A percentile compares a stretch with the other conserved stretches of the same genome.
phyloP scores from a whole-genome alignment of 2,329 filamentous ascomycete species.

The Botrytis elliptica region DNA sequence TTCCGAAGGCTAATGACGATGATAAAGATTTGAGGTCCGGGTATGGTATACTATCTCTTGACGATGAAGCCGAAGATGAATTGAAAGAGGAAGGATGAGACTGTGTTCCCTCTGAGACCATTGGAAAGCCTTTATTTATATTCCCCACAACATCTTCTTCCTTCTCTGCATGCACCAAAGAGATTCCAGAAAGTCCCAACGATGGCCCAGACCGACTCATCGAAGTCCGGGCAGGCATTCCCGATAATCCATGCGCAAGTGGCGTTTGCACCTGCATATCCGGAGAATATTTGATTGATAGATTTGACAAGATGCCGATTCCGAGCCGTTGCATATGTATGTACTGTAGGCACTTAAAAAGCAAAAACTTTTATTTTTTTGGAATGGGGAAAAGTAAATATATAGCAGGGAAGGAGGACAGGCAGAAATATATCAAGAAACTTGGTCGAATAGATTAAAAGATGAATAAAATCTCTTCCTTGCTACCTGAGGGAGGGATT shows the following conservation, averaged over 20 bases:
- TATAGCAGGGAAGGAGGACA: neutral
- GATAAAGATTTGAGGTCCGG: neutral
- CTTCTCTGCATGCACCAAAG: neutral
- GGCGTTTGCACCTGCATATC: conserved; percentile 7
- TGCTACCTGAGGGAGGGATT: neutral
- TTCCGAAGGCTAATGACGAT: neutral
- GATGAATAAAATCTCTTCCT: neutral
- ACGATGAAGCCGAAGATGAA: neutral
- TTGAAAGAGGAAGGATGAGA: neutral
- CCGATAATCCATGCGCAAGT: conserved; percentile 5
- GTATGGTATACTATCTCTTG: neutral
- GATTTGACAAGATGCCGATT: conserved; percentile 10
- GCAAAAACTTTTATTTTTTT: neutral
- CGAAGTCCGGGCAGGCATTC: neutral
- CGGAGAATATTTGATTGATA: neutral
- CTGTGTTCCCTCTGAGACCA: neutral
- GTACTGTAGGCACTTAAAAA: neutral
- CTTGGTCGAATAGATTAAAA: neutral
- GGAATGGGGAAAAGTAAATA: neutral
- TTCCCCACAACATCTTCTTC: neutral
- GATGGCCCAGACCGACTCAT: conserved; percentile 4
- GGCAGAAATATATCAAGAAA: neutral
- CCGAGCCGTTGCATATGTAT: conserved; percentile 17
- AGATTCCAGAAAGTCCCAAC: neutral
- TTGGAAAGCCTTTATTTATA: neutral